Evolutionary conservation across 257 asterid genomes (phyloP), one percentile per base, ranked within the genome.

Genomic region (Datura wrightii): DNA sequence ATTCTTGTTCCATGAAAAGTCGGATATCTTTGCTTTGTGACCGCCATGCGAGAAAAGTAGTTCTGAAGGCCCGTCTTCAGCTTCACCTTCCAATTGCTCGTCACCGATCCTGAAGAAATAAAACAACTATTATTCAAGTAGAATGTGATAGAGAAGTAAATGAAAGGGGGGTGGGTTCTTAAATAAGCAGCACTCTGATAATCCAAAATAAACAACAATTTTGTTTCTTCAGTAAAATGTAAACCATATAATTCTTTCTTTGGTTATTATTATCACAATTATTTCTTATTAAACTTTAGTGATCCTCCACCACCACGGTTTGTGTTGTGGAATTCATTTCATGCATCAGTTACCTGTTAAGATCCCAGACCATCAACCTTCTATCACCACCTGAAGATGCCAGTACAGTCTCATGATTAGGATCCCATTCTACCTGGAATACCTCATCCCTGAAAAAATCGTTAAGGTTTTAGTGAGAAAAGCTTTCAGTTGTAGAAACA

Each of bases 391-490:
- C 98, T 65, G 97, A 87, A 85, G 99, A 97, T 39, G 99, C 98
- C 85, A 97, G 87, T 87, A 97, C 90, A 0, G 97, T 92, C 89
- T 97, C 99, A 67, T 97, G 98, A 91, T 97, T 92, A 85, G 99
- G 99, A 89, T 97, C 94, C 99, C 98, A 97, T 85, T 97, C 99
- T 58, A 97, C 98, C 89, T 97, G 98, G 94, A 95, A 97, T 44
- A 93, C 99, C 93, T 97, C 98, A 87, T 90, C 97, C 86, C 98
- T 94, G 89, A 85, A 8, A 79, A 87, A 70, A 72, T 19, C 56
- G 24, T 60, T 8, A 54, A 55, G 59, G 37, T 82, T 63, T 24
- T 54, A 79, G 79, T 52, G 41, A 59, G 76, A 70, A 46, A 65
- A 42, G 54, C 5, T 34, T 31, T 63, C 80, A 72, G n/a, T 71